Evolutionary conservation across 2,329 filamentous ascomycete species (phyloP).

Genomic region (Thelonectria discophora): DNA sequence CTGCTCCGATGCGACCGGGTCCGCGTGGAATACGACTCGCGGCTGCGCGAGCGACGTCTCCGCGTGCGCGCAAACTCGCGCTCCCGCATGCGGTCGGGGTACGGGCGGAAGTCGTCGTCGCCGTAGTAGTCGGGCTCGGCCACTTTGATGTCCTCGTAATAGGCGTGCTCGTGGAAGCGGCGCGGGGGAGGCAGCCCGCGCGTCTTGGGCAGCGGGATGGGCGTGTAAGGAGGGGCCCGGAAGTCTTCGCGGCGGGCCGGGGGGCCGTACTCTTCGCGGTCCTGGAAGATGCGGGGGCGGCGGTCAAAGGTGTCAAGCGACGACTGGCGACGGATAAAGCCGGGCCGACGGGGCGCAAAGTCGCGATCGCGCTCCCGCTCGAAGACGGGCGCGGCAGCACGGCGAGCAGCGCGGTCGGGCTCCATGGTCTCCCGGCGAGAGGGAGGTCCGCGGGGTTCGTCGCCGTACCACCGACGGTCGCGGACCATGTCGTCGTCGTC

Average conservation of each 20-base stretch:
- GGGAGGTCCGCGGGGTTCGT: conserved; percentile 54
- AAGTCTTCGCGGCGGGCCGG: conserved; percentile 60
- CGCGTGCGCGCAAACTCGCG: conserved; percentile 64
- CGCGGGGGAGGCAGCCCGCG: conserved; percentile 68
- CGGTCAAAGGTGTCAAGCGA: conserved; percentile 92
- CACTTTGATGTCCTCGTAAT: conserved; percentile 72
- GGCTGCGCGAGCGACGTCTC: conserved; percentile 57
- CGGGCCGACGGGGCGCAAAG: conserved; percentile 65
- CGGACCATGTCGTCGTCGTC: conserved; percentile 59
- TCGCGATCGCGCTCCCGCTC: conserved; percentile 62
- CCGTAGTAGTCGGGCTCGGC: conserved; percentile 74
- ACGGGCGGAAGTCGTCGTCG: conserved; percentile 75
- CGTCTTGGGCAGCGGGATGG: conserved; percentile 75
- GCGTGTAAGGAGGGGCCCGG: conserved; percentile 60
- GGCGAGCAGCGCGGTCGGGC: conserved; percentile 54
- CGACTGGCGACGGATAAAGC: conserved; percentile 80
- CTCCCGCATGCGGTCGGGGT: conserved; percentile 68
- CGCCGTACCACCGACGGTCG: conserved; percentile 65
- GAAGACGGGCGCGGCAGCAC: conserved; percentile 65
- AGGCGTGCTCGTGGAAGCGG: conserved; percentile 62
- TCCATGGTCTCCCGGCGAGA: conserved; percentile 46
- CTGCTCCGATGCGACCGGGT: conserved; percentile 52
- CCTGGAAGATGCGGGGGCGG: conserved; percentile 64
- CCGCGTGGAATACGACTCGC: conserved; percentile 52
- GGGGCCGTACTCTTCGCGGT: conserved; percentile 71